phyloP scores from a whole-genome alignment of 2,329 filamentous ascomycete species.

The Colletotrichum echinochloae region DNA sequence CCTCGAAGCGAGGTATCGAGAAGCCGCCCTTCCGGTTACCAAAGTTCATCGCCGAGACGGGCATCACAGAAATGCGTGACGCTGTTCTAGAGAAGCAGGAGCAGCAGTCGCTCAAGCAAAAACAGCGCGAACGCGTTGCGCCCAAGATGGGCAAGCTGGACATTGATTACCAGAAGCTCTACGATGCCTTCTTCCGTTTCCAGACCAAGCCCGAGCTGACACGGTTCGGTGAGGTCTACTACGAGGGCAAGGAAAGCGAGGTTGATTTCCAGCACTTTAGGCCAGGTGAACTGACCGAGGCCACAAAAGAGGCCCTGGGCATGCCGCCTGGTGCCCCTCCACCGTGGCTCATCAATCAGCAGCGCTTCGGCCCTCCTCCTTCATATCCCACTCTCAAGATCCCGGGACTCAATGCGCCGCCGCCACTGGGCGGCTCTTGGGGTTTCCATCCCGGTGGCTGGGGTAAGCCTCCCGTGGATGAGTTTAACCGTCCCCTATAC shows the following conservation, averaged over 20 bases:
- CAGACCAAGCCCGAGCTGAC: conserved; percentile 96
- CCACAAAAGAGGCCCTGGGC: conserved; percentile 90
- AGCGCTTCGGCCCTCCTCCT: conserved; percentile 91
- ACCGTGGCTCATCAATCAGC: conserved; percentile 97
- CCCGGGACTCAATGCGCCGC: conserved; percentile 91
- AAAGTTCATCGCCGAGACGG: conserved; percentile 97
- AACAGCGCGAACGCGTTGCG: conserved; percentile 92
- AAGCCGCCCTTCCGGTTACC: conserved; percentile 93
- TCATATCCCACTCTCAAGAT: conserved; percentile 97
- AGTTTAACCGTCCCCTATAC: conserved; percentile 90
- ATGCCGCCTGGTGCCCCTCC: conserved; percentile 94
- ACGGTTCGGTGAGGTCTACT: conserved; percentile 98
- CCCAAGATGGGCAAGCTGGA: conserved; percentile 98
- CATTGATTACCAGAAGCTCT: conserved; percentile 98
- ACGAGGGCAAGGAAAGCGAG: conserved; percentile 98
- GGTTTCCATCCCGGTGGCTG: conserved; percentile 96
- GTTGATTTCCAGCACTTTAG: conserved; percentile 92
- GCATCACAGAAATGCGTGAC: conserved; percentile 98
- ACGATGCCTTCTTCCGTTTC: conserved; percentile 98
- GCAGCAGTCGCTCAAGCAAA: conserved; percentile 91
- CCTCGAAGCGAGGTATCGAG: conserved; percentile 95
- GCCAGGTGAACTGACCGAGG: conserved; percentile 89
- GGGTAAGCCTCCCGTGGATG: conserved; percentile 95
- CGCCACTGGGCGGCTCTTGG: conserved; percentile 90
- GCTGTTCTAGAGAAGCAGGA: conserved; percentile 96